phyloP scores from a whole-genome alignment of 2,329 filamentous ascomycete genomes.

The Calonectria multiphialidica region DNA sequence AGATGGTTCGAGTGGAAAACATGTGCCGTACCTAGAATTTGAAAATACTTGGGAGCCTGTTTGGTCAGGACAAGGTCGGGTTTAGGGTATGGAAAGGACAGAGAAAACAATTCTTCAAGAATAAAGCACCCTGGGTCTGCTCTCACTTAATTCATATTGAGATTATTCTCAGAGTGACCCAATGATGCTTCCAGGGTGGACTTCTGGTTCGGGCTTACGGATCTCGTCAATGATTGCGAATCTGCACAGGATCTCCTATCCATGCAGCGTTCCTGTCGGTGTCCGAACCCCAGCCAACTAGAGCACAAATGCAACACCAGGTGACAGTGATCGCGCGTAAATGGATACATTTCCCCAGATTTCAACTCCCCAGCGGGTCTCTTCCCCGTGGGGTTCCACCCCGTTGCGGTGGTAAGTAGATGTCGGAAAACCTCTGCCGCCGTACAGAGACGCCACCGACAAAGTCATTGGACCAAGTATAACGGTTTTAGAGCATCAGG shows the following conservation, averaged over 20 bases:
- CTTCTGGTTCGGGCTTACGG: not conserved
- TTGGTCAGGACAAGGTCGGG: too few species aligned
- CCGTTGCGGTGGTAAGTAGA: not conserved
- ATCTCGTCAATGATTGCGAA: not conserved
- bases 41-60: too few species aligned
- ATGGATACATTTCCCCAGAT: constrained; percentile 5
- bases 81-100: too few species aligned
- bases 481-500: not conserved
- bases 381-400: constrained; percentile 23
- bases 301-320: not conserved
- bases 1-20: constrained; percentile 10
- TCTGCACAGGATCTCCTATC: not conserved
- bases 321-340: not conserved
- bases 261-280: constrained; percentile 4
- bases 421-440: constrained; percentile 26
- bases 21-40: constrained; percentile 2
- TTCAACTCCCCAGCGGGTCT: not conserved
- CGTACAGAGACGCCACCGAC: constrained; percentile 1
- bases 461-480: too few species aligned
- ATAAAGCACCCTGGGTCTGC: not conserved
- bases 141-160: not conserved
- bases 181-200: too few species aligned
- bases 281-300: not conserved
- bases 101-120: not conserved
- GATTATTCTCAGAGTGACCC: not conserved